Conservation (phyloP, 495 filamentous ascomycete genomes). For the Penicillium silybi region DNA sequence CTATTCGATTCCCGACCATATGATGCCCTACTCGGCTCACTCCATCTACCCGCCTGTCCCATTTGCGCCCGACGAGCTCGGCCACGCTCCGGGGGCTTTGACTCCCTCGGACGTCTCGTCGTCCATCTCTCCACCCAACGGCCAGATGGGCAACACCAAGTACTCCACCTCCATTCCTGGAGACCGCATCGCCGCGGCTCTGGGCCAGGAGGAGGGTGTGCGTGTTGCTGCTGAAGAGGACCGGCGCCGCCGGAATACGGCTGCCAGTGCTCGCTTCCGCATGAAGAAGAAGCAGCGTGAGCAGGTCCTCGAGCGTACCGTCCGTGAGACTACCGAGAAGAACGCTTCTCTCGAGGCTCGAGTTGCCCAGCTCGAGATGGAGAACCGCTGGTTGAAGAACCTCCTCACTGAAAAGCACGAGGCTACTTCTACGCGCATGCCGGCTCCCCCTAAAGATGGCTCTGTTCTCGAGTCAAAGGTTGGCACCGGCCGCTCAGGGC, state of each 20-base stretch:
- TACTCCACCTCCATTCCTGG: constrained; percentile 45
- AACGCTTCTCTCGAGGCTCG: constrained; percentile 72
- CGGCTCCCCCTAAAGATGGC: constrained; percentile 28
- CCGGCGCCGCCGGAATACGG: constrained; percentile 93
- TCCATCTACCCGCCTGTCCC: constrained; percentile 46
- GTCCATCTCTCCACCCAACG: constrained; percentile 47
- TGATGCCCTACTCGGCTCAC: constrained; percentile 42
- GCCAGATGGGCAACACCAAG: constrained; percentile 43
- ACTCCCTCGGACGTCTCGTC: constrained; percentile 47
- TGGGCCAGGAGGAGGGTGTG: constrained; percentile 45
- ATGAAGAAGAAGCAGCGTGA: constrained; percentile 99
- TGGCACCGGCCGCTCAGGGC: constrained; percentile 23
- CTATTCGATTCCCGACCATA: constrained; percentile 42
- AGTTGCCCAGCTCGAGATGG: constrained; percentile 83
- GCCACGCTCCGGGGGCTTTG: constrained; percentile 34
- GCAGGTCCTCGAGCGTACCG: constrained; percentile 81
- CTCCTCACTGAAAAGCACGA: constrained; percentile 89
- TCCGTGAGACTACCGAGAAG: constrained; percentile 88
- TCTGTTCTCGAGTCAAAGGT: constrained; percentile 23
- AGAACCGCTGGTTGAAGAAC: constrained; percentile 96
- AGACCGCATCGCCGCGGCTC: constrained; percentile 40
- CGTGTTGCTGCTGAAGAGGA: constrained; percentile 91
- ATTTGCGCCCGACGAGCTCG: constrained; percentile 40
- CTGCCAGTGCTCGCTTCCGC: constrained; percentile 89
- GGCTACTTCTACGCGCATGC: constrained; percentile 22